Percentiles rank a stretch among this genome's conserved stretches.
These are phyloP conservation scores for Scenedesmus sp. DNA, from an alignment of 163 green algal species.

Conservation along the genomic window DNA sequence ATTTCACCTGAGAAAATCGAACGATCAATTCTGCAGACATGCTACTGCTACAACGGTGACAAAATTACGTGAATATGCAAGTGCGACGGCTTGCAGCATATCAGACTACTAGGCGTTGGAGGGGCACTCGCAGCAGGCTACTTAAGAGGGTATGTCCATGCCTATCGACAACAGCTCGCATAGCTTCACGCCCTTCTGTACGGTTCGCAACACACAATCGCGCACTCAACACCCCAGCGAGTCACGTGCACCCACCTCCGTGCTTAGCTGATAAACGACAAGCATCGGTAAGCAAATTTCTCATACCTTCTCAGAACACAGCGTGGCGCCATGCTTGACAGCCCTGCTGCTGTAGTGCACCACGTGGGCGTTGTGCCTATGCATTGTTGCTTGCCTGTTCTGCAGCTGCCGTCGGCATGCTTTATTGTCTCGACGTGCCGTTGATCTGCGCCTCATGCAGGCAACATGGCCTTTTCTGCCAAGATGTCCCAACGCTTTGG, in stretches of 20 bases:
- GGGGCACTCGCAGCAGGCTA: not conserved
- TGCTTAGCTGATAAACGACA: not conserved
- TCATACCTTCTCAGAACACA: not conserved
- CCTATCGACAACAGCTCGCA: not conserved
- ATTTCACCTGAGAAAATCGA: too few species aligned
- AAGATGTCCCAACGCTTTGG: not conserved
- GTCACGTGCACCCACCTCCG: not conserved
- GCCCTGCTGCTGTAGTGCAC: not conserved
- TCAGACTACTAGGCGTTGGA: too few species aligned
- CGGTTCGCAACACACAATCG: not conserved
- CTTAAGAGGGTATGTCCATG: not conserved
- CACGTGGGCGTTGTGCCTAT: not conserved
- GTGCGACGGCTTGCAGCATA: too few species aligned
- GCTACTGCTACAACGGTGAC: too few species aligned
- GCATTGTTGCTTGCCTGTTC: not conserved
- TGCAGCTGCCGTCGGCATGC: not conserved
- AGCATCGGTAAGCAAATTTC: not conserved
- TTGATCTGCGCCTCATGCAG: not conserved
- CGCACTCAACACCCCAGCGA: not conserved
- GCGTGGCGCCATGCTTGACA: not conserved
- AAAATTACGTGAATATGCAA: too few species aligned
- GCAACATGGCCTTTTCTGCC: conserved; percentile 6
- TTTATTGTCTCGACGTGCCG: not conserved
- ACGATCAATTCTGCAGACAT: too few species aligned
- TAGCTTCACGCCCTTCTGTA: not conserved